phyloP scores from a whole-genome alignment of 106 monocot species.

The Xerophyta viscosa region DNA sequence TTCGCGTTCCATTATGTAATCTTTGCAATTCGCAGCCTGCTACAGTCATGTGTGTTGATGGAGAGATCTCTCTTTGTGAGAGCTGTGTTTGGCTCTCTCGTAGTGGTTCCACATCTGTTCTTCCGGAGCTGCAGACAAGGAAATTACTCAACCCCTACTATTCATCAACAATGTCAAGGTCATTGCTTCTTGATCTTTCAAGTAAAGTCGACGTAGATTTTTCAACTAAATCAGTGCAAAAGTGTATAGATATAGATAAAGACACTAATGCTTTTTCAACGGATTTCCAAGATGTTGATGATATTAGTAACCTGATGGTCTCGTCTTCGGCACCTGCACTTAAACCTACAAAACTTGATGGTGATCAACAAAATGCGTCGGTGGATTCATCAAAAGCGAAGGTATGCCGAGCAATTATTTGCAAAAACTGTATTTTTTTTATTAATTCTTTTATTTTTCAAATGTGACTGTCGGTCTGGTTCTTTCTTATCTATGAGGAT shows the following conservation, averaged over 20 bases:
- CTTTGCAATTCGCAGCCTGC: constrained; percentile 67
- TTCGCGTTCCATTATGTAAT: constrained; percentile 76
- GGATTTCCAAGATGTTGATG: constrained; percentile 31
- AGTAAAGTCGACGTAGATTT: constrained; percentile 25
- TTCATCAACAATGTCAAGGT: constrained; percentile 76
- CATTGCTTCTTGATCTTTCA: constrained; percentile 49
- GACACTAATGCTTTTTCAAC: constrained; percentile 6
- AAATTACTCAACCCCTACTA: constrained; percentile 71
- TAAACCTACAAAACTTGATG: constrained; percentile 14
- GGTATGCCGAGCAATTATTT: constrained; percentile 13
- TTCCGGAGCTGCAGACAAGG: constrained; percentile 61
- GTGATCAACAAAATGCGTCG: constrained; percentile 16
- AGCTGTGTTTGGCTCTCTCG: constrained; percentile 76
- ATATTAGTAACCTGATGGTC: constrained; percentile 28
- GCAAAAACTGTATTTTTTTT: no score
- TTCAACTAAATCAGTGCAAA: constrained; percentile 27
- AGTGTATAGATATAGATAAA: constrained; percentile 17
- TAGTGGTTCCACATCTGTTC: constrained; percentile 7
- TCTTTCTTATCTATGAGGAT: no score
- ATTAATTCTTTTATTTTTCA: no score
- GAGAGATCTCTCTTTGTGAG: constrained; percentile 68
- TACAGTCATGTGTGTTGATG: constrained; percentile 50
- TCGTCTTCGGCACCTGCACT: constrained; percentile 37
- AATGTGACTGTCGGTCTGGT: no score
- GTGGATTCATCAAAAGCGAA: constrained; percentile 15